Base-by-base conservation (phyloP, 2,329 filamentous ascomycete genomes). In the Thielaviopsis cerberus region DNA sequence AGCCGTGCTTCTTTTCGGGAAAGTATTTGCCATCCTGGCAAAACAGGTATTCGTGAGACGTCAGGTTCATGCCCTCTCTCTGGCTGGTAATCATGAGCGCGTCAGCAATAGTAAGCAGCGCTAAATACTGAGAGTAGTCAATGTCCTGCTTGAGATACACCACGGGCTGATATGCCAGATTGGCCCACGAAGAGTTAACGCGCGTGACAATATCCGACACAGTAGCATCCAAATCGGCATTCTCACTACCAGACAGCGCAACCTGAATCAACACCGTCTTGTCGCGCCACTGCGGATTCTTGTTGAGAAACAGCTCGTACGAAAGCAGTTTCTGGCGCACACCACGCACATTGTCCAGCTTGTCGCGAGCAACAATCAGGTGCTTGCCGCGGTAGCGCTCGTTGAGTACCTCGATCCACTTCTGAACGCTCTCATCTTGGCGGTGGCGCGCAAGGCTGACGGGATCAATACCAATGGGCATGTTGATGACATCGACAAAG, bases 71-170 rank as follows among this genome's bases (percentile, higher is more conserved):
- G 62, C 91, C 91, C 69, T 97, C 91, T 56, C 92, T 88, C 64
- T 97, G 82, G 67, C 88, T 94, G 1, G 91, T 94, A 66, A 97
- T 92, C 80, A 96, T 92, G 54, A 97, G 74, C 2, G 85, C 86
- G 71, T 97, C 90, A 1, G 91, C 92, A 56, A 94, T 84, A 2
- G 88, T 88, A 53, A 96, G 77, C 7, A 97, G 75, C 1, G 90
- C 91, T n/a, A 97, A 78, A 65, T 96, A 97, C 67, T 96, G 90
- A 0, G 86, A 76, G 67, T 94, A 95, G 59, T 87, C 84, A 61
- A 97, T 92, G 65, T 97, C 91, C 69, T 97, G 91, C 70, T 94
- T 90, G 57, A 97, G 75, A 69, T 96, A 96, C 5, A 96, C 86
- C 11, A 97, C 79, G 1, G 91, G 91, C 66, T 94, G 89, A 66